Evolutionary conservation across 208 protist species (phyloP), one percentile per base, ranked within the genome.

Genomic region (Crithidia bombi): DNA sequence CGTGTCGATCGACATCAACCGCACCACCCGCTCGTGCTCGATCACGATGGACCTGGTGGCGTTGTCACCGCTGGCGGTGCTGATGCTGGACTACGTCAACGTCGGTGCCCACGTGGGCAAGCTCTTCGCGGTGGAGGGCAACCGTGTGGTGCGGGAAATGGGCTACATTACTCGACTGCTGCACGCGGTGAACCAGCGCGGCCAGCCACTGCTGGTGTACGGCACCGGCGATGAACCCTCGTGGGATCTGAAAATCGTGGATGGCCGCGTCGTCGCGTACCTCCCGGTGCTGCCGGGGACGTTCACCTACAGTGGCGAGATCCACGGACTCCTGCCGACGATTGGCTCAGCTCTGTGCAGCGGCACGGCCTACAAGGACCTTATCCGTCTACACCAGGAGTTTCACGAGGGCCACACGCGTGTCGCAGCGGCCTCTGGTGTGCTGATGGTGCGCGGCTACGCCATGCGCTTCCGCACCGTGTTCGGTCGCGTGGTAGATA

Each of bases 401-500:
- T 93, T 93, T 65, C 62, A 83, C 46, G 71, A 83, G 46, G 87
- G 83, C 47, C 52, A 87, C 58, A 92, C 87, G 28, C 83, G 90
- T 44, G 58, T 95, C 21, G 86, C 76, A 12, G 46, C 67, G 49
- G 70, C 82, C 11, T 78, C 65, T 0, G 79, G 78, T 7, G 66
- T 90, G 44, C 69, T 98, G 36, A 95, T 96, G 78, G 92, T 98
- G 28, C 87, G 91, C 57, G 79, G 90, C 23, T 87, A 92, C 65
- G 75, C 89, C 4, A 87, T 97, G 86, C 85, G 93, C 61, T 82
- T 98, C 52, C 83, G 94, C 25, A 94, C 89, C 17, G 67, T 96
- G 19, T 98, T 96, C 81, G 94, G 86, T 14, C 90, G 92, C 47
- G 91, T 98, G 17, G 89, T 92, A 30, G 87, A 93, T 51, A 92